phyloP scores from a whole-genome alignment of 352 stramenopile genomes.

The Phytophthora palmivora region DNA sequence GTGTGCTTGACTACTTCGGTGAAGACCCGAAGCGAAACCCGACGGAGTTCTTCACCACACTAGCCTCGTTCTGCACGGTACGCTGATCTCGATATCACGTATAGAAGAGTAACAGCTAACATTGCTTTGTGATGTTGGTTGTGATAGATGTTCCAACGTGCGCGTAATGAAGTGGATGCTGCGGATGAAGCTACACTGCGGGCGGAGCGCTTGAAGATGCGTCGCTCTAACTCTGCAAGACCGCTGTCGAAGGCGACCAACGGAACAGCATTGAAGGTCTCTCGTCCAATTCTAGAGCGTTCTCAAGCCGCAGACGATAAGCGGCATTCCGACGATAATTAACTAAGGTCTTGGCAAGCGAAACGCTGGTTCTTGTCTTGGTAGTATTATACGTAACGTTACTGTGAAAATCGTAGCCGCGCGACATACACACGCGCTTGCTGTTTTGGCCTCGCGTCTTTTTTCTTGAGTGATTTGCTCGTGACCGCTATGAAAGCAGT shows the following conservation, averaged over 20 bases:
- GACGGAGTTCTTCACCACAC: conserved; percentile 81
- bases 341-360: conserved; percentile 14
- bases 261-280: conserved; percentile 27
- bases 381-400: conserved; percentile 44
- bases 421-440: neutral
- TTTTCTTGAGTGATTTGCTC: conserved; percentile 8
- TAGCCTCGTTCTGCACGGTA: conserved; percentile 82
- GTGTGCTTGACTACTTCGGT: conserved; percentile 89
- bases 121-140: neutral
- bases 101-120: neutral
- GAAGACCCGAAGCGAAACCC: conserved; percentile 79
- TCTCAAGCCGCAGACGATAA: conserved; percentile 33
- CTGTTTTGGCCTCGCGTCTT: neutral
- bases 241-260: conserved; percentile 24
- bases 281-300: conserved; percentile 44
- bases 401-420: conserved; percentile 15
- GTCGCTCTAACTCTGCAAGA: conserved; percentile 38
- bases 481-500: no score
- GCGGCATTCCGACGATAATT: conserved; percentile 22
- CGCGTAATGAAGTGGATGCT: conserved; percentile 73
- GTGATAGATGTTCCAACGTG: conserved; percentile 63
- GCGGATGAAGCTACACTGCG: conserved; percentile 62
- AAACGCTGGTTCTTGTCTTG: conserved; percentile 21
- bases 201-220: conserved; percentile 70
- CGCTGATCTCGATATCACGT: neutral